These are phyloP conservation scores for Papiliotrema laurentii DNA, from an alignment of 1,284 basidiomycete genomes.

Conservation along the genomic window DNA sequence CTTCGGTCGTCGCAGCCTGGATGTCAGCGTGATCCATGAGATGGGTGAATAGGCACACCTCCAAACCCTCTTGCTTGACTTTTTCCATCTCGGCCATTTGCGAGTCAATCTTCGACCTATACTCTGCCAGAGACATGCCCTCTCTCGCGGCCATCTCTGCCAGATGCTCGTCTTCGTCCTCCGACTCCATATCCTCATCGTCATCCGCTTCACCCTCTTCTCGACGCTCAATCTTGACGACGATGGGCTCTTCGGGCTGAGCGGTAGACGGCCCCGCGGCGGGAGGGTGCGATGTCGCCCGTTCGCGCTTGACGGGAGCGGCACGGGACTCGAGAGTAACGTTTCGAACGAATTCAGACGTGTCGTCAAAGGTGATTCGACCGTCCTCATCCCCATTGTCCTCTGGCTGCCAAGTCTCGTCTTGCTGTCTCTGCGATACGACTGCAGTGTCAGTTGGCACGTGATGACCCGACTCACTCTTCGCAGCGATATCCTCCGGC, in stretches of 20 bases:
- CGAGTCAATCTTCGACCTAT: conserved; percentile 44
- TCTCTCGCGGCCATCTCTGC: conserved; percentile 48
- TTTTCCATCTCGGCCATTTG: conserved; percentile 54
- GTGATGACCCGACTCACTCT: conserved; percentile 55
- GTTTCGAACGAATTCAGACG: conserved; percentile 91
- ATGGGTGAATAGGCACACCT: conserved; percentile 26
- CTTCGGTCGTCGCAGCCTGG: conserved; percentile 35
- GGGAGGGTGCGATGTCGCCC: conserved; percentile 23
- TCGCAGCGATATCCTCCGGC: conserved; percentile 77
- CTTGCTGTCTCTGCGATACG: conserved; percentile 61
- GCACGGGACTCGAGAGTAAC: conserved; percentile 57
- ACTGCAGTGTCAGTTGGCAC: background rate
- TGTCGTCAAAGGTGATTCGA: conserved; percentile 88
- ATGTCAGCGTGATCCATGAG: background rate
- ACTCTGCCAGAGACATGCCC: conserved; percentile 45
- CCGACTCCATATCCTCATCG: conserved; percentile 59
- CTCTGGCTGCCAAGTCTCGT: conserved; percentile 51
- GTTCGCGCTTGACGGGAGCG: conserved; percentile 40
- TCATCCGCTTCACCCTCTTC: conserved; percentile 51
- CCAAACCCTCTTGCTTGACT: conserved; percentile 67
- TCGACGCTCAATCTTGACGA: conserved; percentile 49
- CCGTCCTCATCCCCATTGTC: conserved; percentile 59
- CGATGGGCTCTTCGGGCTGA: conserved; percentile 54
- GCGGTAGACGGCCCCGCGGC: conserved; percentile 20
- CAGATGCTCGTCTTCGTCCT: conserved; percentile 65